phyloP scores from a whole-genome alignment of 2,329 filamentous ascomycete genomes.

The Pyrenophora graminea region DNA sequence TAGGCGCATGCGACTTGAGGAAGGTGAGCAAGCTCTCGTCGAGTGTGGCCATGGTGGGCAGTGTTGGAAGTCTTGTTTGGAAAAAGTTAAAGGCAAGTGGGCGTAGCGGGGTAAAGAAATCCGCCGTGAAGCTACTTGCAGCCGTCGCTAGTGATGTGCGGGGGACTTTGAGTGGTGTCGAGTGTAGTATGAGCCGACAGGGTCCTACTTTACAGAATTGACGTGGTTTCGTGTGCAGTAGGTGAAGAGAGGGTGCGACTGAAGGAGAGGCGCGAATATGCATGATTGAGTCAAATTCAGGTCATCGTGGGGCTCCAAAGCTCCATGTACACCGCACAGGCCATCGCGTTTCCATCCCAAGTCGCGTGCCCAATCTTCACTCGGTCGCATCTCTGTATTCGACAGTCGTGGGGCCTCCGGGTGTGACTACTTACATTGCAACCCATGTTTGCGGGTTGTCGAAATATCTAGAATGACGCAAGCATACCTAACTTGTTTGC shows the following conservation, averaged over 20 bases:
- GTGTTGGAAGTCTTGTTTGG: slow-evolving; percentile 21
- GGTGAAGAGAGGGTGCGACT: slow-evolving; percentile 29
- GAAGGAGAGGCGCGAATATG: slow-evolving; percentile 23
- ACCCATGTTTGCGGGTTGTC: neutral
- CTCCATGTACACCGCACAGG: slow-evolving; percentile 22
- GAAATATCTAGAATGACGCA: slow-evolving; percentile 1
- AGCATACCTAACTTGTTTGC: slow-evolving; percentile 13
- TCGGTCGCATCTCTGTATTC: neutral
- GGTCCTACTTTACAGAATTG: slow-evolving; percentile 20
- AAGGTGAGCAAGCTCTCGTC: slow-evolving; percentile 41
- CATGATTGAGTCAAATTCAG: slow-evolving; percentile 41
- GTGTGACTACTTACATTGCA: neutral
- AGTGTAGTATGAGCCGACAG: slow-evolving; percentile 8
- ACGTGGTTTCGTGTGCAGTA: slow-evolving; percentile 27
- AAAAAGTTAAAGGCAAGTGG: slow-evolving; percentile 38
- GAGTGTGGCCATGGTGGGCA: slow-evolving; percentile 44
- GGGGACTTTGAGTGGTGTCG: slow-evolving; percentile 7
- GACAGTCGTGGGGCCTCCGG: too few relatives aligned
- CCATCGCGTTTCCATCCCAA: slow-evolving; percentile 15
- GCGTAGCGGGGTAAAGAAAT: slow-evolving; percentile 41
- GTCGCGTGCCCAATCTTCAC: slow-evolving; percentile 8
- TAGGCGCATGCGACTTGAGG: slow-evolving; percentile 45
- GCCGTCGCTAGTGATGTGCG: slow-evolving; percentile 16
- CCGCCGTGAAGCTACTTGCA: slow-evolving; percentile 19
- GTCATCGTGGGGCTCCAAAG: slow-evolving; percentile 30